Conservation (phyloP, 176 grass and related monocot genomes). For the Hsuehochloa calcarea region DNA sequence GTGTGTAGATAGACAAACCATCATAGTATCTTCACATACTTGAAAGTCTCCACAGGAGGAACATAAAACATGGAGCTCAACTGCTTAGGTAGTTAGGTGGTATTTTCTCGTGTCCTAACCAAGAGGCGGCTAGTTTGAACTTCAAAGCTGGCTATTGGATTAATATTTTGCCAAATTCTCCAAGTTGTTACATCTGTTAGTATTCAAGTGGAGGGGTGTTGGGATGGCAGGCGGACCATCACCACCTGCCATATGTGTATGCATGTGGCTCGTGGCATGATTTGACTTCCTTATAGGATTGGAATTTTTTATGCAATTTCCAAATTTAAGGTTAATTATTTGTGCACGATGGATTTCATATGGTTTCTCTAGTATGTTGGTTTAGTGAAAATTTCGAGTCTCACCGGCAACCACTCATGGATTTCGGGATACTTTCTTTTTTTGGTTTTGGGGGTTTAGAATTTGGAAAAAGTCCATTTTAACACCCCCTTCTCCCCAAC, state of each 20-base stretch:
- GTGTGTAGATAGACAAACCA: not conserved
- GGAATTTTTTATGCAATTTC: not conserved
- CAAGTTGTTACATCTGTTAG: not conserved
- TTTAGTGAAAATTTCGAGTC: not conserved
- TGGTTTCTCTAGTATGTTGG: not conserved
- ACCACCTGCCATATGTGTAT: not conserved
- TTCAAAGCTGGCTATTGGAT: not conserved
- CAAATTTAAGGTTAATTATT: not conserved
- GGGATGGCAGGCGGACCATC: not conserved
- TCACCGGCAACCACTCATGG: not conserved
- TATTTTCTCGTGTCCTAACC: not conserved
- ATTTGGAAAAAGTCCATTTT: no score
- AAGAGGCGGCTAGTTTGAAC: not conserved
- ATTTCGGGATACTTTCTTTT: not conserved
- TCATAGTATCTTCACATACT: not conserved
- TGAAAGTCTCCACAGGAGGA: not conserved
- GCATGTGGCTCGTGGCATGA: not conserved
- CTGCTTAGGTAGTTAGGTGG: not conserved
- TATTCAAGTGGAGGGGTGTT: not conserved
- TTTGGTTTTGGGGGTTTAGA: no score
- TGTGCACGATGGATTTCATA: not conserved
- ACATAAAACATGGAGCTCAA: not conserved
- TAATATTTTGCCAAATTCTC: not conserved
- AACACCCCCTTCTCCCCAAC: no score
- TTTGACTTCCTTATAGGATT: not conserved